A percentile compares a stretch with the other conserved stretches of the same genome.
Evolutionary conservation across 352 stramenopile genomes (phyloP).

Genomic region (Phytopythium aichiense): DNA sequence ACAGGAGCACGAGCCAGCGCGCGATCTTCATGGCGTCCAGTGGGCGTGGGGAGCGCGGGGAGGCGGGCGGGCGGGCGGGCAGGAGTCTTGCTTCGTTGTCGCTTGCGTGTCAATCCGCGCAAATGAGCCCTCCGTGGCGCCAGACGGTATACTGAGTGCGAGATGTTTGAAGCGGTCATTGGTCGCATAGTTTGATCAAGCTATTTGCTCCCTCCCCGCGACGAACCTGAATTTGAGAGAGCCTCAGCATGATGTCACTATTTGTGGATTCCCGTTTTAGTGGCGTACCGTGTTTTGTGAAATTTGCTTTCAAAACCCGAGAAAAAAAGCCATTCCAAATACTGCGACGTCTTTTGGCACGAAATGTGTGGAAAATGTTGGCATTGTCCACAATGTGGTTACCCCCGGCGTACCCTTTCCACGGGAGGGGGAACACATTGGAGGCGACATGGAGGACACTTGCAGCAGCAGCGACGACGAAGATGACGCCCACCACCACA

Average conservation of each 20-base stretch:
- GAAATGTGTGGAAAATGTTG: too few relatives aligned
- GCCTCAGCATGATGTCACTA: too few relatives aligned
- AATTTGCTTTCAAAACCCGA: background rate
- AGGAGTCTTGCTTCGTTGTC: background rate
- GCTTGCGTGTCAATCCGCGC: constrained; percentile 1
- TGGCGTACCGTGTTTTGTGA: background rate
- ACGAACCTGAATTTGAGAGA: too few relatives aligned
- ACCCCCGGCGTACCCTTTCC: too few relatives aligned
- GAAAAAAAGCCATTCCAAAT: too few relatives aligned
- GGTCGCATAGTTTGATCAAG: background rate
- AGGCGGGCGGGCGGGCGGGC: background rate
- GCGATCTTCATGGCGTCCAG: constrained; percentile 15
- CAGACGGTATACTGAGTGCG: background rate
- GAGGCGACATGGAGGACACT: too few relatives aligned
- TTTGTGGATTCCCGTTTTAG: too few relatives aligned
- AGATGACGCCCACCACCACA: too few relatives aligned
- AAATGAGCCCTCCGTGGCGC: background rate
- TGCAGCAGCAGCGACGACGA: too few relatives aligned
- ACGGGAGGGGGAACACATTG: too few relatives aligned
- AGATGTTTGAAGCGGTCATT: background rate
- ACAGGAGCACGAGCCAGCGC: constrained; percentile 26
- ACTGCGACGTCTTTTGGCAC: too few relatives aligned
- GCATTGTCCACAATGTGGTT: too few relatives aligned
- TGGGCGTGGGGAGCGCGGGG: background rate
- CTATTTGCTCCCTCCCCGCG: background rate